Evolutionary conservation across 768 basidiomycete species (phyloP).

Genomic region (Daedaleopsis sinensis): DNA sequence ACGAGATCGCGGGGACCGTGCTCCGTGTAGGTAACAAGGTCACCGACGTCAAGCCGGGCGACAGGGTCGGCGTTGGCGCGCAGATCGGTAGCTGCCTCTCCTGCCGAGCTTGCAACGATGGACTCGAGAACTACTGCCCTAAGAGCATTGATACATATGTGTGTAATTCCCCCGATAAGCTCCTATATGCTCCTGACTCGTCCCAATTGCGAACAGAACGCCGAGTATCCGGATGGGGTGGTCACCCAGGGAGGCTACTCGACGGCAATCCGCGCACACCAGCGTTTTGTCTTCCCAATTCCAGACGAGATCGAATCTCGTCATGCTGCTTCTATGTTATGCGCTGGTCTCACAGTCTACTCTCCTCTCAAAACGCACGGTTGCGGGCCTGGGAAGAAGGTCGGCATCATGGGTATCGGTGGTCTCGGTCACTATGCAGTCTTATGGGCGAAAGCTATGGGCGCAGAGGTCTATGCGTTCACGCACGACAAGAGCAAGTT

Average conservation of each 20-base stretch:
- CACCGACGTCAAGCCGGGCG: slow-evolving; percentile 50
- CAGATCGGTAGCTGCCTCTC: slow-evolving; percentile 55
- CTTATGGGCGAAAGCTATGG: slow-evolving; percentile 55
- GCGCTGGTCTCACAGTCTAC: slow-evolving; percentile 65
- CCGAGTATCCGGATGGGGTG: slow-evolving; percentile 43
- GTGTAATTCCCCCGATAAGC: slow-evolving; percentile 7
- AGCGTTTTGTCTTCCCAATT: slow-evolving; percentile 61
- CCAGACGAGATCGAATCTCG: slow-evolving; percentile 55
- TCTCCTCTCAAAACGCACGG: slow-evolving; percentile 60
- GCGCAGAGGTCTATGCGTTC: slow-evolving; percentile 60
- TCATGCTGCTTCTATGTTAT: slow-evolving; percentile 64
- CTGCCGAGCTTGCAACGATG: slow-evolving; percentile 50
- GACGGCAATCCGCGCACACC: slow-evolving; percentile 46
- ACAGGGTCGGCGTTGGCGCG: slow-evolving; percentile 55
- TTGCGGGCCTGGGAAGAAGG: slow-evolving; percentile 59
- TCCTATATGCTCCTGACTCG: background rate
- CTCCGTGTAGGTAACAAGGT: slow-evolving; percentile 58
- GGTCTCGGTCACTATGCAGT: slow-evolving; percentile 50
- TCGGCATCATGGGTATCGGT: slow-evolving; percentile 69
- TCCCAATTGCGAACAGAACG: slow-evolving; percentile 25
- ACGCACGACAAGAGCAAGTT: slow-evolving; percentile 55
- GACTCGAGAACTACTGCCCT: slow-evolving; percentile 61
- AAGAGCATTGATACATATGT: slow-evolving; percentile 44
- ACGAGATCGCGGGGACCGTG: slow-evolving; percentile 60
- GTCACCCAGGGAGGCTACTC: slow-evolving; percentile 50